Percentiles rank a stretch among this genome's conserved stretches.
Conservation (phyloP, 805 yeast genomes). For the Saturnispora hagleri region DNA sequence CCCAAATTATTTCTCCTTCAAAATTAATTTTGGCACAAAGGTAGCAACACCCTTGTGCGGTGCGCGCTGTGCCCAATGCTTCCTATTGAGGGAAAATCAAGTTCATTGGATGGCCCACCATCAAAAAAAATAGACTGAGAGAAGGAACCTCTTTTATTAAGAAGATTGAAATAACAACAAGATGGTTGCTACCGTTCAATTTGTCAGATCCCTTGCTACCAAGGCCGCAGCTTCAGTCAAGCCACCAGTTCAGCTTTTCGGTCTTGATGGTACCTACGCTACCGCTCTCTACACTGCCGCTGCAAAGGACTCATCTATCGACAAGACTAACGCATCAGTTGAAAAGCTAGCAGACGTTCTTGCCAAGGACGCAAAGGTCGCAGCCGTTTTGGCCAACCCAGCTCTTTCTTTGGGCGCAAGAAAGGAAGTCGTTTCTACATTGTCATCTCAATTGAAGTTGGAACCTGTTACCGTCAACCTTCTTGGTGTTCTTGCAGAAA, state of each 20-base stretch:
- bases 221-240: conserved; percentile 40
- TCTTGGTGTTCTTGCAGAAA: conserved; percentile 78
- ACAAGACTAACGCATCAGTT: conserved; percentile 57
- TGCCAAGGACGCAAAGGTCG: conserved; percentile 53
- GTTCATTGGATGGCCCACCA: not conserved
- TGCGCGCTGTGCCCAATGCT: not conserved
- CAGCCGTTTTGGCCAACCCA: conserved; percentile 65
- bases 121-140: not conserved
- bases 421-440: conserved; percentile 53
- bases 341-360: conserved; percentile 46
- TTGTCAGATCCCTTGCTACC: conserved; percentile 65
- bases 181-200: conserved; percentile 53
- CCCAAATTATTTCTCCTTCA: not conserved
- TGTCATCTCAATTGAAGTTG: conserved; percentile 39
- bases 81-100: not conserved
- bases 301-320: conserved; percentile 68
- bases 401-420: conserved; percentile 72
- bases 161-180: not conserved
- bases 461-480: conserved; percentile 73
- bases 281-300: conserved; percentile 90
- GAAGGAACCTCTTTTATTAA: not conserved
- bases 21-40: not conserved
- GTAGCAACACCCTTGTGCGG: not conserved
- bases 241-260: conserved; percentile 91
- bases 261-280: conserved; percentile 96